Conservation (phyloP, 352 stramenopile genomes). For the Hyaloperonospora brassicae region DNA sequence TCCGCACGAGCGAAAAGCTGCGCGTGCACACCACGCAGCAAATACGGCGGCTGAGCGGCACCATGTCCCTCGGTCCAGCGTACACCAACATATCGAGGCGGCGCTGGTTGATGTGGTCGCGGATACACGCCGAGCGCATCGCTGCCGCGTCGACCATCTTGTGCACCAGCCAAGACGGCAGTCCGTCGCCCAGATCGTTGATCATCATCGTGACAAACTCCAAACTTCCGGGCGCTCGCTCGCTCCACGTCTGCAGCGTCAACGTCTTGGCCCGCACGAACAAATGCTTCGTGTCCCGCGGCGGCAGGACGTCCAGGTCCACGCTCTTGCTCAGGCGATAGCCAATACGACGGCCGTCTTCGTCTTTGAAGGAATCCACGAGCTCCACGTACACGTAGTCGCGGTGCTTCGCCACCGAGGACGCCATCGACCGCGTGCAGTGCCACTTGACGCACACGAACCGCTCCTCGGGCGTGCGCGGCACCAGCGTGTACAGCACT, state of each 20-base stretch:
- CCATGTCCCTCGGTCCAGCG: slow-evolving; percentile 54
- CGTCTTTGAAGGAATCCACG: slow-evolving; percentile 68
- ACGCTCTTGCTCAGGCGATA: slow-evolving; percentile 73
- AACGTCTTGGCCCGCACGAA: slow-evolving; percentile 72
- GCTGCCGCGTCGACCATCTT: slow-evolving; percentile 76
- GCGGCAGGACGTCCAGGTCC: slow-evolving; percentile 44
- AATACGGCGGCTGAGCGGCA: slow-evolving; percentile 58
- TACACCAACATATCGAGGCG: slow-evolving; percentile 68
- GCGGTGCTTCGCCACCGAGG: slow-evolving; percentile 62
- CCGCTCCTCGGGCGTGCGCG: slow-evolving; percentile 47
- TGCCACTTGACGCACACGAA: slow-evolving; percentile 83
- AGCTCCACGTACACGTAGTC: slow-evolving; percentile 83
- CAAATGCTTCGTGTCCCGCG: slow-evolving; percentile 40
- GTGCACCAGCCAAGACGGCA: slow-evolving; percentile 73
- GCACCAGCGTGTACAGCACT: slow-evolving; percentile 66
- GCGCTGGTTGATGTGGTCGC: slow-evolving; percentile 69
- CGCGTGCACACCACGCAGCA: slow-evolving; percentile 76
- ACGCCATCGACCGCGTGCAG: slow-evolving; percentile 59
- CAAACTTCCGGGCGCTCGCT: slow-evolving; percentile 45
- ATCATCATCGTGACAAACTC: slow-evolving; percentile 78
- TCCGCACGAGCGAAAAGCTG: slow-evolving; percentile 76
- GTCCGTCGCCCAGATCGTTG: slow-evolving; percentile 64
- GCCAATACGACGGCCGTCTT: slow-evolving; percentile 50
- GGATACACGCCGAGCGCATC: slow-evolving; percentile 65
- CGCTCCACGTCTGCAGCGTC: slow-evolving; percentile 63